These are phyloP conservation scores for Cyclotella cryptica DNA, from an alignment of 108 stramenopile species.

Conservation along the genomic window DNA sequence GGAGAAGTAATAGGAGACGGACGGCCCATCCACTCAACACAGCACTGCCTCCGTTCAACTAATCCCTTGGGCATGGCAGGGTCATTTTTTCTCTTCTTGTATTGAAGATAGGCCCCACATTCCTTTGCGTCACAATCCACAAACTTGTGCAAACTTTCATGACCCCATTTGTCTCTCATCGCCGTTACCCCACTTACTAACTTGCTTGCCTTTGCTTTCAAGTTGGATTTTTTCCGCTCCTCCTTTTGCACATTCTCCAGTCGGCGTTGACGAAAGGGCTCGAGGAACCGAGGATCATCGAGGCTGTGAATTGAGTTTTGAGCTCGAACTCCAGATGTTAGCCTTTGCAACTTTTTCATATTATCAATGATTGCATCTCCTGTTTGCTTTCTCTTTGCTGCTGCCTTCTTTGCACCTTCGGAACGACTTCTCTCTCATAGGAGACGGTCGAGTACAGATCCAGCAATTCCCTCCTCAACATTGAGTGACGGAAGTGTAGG, in stretches of 20 bases:
- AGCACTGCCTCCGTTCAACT: not conserved
- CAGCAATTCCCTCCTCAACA: not conserved
- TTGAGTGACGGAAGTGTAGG: not conserved
- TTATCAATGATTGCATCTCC: not conserved
- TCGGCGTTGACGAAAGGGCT: not conserved
- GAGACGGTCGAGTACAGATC: not conserved
- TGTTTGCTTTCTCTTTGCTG: constrained; percentile 11
- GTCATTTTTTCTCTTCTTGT: not conserved
- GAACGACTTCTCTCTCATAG: not conserved
- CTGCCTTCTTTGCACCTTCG: constrained; percentile 3
- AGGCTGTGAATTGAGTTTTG: constrained; percentile 3
- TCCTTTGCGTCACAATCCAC: not conserved
- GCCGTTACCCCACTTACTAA: not conserved
- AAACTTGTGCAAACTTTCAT: not conserved
- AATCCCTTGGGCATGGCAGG: not conserved
- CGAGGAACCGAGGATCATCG: not conserved
- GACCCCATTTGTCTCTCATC: not conserved
- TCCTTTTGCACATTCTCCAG: not conserved
- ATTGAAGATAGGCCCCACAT: constrained; percentile 5
- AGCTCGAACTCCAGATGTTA: constrained; percentile 21
- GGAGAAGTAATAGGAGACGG: not conserved
- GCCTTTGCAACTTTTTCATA: not conserved
- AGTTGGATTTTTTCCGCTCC: not conserved
- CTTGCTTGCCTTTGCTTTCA: not conserved
- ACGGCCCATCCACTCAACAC: not conserved